Evolutionary conservation across 441 rosid genomes (phyloP).

Genomic region (Adansonia gregorii): DNA sequence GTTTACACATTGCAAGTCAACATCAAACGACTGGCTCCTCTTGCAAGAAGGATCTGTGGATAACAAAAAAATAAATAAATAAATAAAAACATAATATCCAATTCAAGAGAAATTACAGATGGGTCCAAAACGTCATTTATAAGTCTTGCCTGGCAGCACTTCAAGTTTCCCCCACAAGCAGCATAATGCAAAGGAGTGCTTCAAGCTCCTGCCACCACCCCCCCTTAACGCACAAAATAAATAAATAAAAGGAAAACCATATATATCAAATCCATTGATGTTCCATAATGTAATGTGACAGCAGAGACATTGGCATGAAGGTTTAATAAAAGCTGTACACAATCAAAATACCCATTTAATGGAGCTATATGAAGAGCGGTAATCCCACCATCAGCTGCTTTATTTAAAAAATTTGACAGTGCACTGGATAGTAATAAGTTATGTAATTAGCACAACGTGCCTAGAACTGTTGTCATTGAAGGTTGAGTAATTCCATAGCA

Average conservation of each 20-base stretch:
- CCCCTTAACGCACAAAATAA: neutral
- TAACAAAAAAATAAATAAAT: no score
- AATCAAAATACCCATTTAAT: constrained; percentile 88
- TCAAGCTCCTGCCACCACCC: constrained; percentile 72
- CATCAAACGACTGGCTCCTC: constrained; percentile 75
- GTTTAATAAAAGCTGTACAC: constrained; percentile 91
- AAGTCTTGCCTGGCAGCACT: constrained; percentile 85
- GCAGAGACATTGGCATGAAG: constrained; percentile 82
- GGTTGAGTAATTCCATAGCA: constrained; percentile 13
- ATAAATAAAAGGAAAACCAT: constrained; percentile 32
- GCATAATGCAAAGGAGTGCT: constrained; percentile 95
- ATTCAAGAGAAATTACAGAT: constrained; percentile 16
- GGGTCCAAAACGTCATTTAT: neutral
- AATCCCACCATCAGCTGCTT: constrained; percentile 95
- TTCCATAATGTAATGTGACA: constrained; percentile 86
- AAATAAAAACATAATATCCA: neutral
- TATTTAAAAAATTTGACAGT: constrained; percentile 84
- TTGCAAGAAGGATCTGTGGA: constrained; percentile 42
- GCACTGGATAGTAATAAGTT: constrained; percentile 54
- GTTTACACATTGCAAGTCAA: constrained; percentile 89
- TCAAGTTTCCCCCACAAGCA: constrained; percentile 91
- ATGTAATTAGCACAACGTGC: constrained; percentile 21
- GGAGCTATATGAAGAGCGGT: constrained; percentile 98
- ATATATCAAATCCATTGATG: constrained; percentile 98
- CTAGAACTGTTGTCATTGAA: neutral